Base-by-base conservation (phyloP, 2,329 filamentous ascomycete species). In the Lasiodiplodia sp. region DNA sequence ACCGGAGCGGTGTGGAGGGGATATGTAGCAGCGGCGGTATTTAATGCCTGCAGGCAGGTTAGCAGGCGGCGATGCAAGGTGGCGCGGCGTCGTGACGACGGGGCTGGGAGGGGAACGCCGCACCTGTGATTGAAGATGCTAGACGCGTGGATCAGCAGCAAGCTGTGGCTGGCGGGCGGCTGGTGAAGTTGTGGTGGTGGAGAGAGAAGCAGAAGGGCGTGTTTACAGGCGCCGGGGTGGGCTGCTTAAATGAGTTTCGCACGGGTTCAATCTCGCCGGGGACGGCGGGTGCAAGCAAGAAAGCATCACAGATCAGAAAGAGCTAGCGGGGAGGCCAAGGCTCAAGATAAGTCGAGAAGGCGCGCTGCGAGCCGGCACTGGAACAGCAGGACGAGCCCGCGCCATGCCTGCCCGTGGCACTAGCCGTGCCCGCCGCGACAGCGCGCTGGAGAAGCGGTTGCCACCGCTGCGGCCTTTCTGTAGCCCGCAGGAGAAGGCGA, bases 251-350 rank as follows among this genome's bases (percentile, higher is more conserved):
- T 69, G 68, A 64, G 66, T 60, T 62, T 63, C 67, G 68, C 66
- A 23, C 21, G 25, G 21, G 44, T 37, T 64, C 60, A 64, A 64
- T 64, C 60, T 64, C 60, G 28, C 60, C 60, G 60, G 60, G 60
- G 60, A 64, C 60, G 60, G 60, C 60, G 60, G 60, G 44, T 38
- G 47, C 60, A 64, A 64, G 63, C 52, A 55, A 70, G 57, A 28
- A 31, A 63, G 68, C 56, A 69, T 66, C 67, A 44, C 68, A 70
- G 60, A n/a, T 18, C 68, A 68, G 60, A 68, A 68, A 38, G 67
- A 68, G 67, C 60, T 68, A 68, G 66, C 55, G 37, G 44, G 63
- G 40, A 21, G 65, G 65, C 53, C 65, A 67, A 14, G 52, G 52
- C 52, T 38, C 53, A 37, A 34, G 53, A 58, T 63, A 63, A 23